Percentiles rank a stretch among this genome's conserved stretches.
Conservation (phyloP, 202 grass and related monocot species). For the Brachypodium distachyon region DNA sequence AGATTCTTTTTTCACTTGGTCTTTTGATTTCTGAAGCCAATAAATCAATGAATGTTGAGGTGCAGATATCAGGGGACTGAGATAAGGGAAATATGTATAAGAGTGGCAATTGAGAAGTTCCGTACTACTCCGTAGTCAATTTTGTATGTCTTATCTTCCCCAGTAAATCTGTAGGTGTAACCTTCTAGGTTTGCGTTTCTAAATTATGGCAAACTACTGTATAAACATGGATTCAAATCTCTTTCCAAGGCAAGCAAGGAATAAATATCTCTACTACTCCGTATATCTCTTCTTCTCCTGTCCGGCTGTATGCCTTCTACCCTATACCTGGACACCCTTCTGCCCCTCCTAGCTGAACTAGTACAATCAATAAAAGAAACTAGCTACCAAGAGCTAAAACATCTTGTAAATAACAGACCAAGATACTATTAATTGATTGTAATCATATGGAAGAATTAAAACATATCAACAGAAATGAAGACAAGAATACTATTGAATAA, state of each 20-base stretch:
- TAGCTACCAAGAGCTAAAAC: conserved; percentile 5
- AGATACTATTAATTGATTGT: not conserved
- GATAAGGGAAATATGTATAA: not conserved
- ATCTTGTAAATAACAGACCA: not conserved
- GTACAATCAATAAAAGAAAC: not conserved
- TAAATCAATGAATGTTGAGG: not conserved
- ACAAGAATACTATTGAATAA: not conserved
- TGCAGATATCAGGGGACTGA: not conserved
- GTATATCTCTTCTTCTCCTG: not conserved
- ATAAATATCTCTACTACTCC: not conserved
- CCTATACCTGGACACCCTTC: not conserved
- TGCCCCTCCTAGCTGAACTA: not conserved
- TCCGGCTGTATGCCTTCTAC: not conserved
- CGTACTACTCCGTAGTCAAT: not conserved
- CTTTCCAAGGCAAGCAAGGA: not conserved
- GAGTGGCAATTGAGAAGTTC: not conserved
- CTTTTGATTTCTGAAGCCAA: not conserved
- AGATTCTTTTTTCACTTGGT: not conserved
- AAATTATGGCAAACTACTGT: not conserved
- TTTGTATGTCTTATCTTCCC: not conserved
- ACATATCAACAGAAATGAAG: not conserved
- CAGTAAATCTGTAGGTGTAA: not conserved
- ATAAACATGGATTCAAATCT: not conserved
- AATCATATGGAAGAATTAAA: not conserved
- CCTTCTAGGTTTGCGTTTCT: not conserved